Evolutionary conservation across 805 yeast species (phyloP), one percentile per base, ranked within the genome.

Genomic region (Candida boidinii): DNA sequence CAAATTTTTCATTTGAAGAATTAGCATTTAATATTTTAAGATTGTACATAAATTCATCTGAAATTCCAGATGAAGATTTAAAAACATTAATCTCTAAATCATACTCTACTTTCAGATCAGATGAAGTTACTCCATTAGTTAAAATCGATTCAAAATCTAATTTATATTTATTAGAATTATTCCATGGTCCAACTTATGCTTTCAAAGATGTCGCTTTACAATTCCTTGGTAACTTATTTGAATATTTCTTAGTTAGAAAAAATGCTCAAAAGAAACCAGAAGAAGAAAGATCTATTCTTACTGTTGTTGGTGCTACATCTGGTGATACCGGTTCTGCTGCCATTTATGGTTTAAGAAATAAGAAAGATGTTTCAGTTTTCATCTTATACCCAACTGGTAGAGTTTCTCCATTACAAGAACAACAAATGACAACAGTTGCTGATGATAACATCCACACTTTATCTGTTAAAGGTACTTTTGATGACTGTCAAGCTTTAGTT

Each of bases 301-400:
- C 99, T 24, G 97, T 92, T 44, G 96, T 92, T 37, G 99, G 99
- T 52, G 99, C 99, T 28, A 92, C 99, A 18, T 82, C 95, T 29
- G 99, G 99, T 53, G 99, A 92, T 53, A 92, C 99, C 29, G 99
- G 99, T 39, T 83, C 95, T 34, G 99, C 99, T 34, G 98, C 99
- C 41, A 92, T 92, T 46, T 92, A 92, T 62, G 99, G 99, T 34
- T 72, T 92, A 45, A 75, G 98, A 64, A 94, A 94, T 58, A 92
- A 92, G 64, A 83, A 87, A 61, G 97, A 92, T 57, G 96, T 92
- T n/a, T 82, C 94, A 20, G 98, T 92, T 16, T 92, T 92, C 61
- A 92, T 92, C 43, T 65, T 92, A 48, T 92, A 90, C 54, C 99
- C 99, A 49, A 85, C 95, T 7, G 98, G 97, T 31, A 78, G 96